phyloP scores from a whole-genome alignment of 2,329 filamentous ascomycete species.

The Alternaria infectoria region DNA sequence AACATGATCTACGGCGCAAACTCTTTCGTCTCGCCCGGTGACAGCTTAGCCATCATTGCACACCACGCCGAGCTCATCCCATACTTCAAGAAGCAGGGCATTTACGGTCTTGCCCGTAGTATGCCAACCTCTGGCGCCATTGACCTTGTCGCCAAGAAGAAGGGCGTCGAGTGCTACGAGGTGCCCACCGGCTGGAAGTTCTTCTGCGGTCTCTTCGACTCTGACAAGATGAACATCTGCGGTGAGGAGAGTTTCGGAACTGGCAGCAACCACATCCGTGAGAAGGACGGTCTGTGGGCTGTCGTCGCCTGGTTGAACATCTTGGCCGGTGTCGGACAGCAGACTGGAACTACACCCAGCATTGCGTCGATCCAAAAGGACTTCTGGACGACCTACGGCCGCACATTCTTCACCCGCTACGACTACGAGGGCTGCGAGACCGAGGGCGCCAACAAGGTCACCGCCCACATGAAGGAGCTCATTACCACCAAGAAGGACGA shows the following conservation, averaged over 20 bases:
- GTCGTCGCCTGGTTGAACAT: conserved; percentile 98
- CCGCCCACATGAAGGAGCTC: conserved; percentile 78
- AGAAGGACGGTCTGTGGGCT: conserved; percentile 99
- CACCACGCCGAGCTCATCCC: conserved; percentile 96
- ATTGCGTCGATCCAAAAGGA: conserved; percentile 96
- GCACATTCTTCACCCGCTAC: conserved; percentile 98
- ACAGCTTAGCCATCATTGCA: conserved; percentile 96
- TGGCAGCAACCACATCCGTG: conserved; percentile 96
- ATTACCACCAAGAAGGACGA: conserved; percentile 71
- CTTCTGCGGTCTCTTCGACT: conserved; percentile 94
- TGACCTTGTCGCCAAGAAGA: conserved; percentile 93
- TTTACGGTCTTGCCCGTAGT: conserved; percentile 91
- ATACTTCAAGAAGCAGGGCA: conserved; percentile 97
- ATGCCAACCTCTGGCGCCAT: conserved; percentile 98
- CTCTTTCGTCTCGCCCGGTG: conserved; percentile 93
- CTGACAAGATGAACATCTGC: conserved; percentile 99
- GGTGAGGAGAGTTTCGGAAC: conserved; percentile 98
- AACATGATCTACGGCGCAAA: conserved; percentile 99
- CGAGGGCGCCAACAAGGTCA: conserved; percentile 88
- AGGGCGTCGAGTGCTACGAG: conserved; percentile 90
- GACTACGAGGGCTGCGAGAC: conserved; percentile 96
- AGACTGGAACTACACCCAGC: conserved; percentile 81
- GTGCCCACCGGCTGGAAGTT: conserved; percentile 99
- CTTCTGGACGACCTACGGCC: conserved; percentile 95
- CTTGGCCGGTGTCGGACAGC: conserved; percentile 88